Evolutionary conservation across 177 flowering plant species (phyloP).

Genomic region (Tripterygium wilfordii): DNA sequence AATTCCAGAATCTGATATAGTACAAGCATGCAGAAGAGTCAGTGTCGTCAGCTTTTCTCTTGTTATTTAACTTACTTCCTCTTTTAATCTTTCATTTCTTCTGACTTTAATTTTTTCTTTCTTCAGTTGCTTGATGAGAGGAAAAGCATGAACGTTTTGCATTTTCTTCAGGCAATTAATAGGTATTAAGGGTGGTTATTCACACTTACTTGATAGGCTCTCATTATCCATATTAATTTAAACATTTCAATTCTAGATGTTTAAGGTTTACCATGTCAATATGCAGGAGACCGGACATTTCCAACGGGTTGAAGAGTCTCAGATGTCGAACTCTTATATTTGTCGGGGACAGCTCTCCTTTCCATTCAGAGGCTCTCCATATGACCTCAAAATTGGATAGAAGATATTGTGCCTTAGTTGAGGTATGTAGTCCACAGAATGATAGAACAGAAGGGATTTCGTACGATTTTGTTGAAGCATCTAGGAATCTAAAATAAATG

Average conservation of each 20-base stretch:
- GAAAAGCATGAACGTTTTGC: conserved; percentile 64
- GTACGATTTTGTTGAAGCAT: no score
- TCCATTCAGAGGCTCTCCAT: conserved; percentile 80
- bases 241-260: not conserved
- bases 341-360: conserved; percentile 93
- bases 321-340: conserved; percentile 85
- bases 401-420: conserved; percentile 87
- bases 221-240: no score
- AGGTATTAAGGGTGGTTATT: conserved; percentile 35
- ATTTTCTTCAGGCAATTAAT: conserved; percentile 77
- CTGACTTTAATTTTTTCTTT: conserved; percentile 2
- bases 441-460: no score
- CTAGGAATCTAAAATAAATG: not conserved
- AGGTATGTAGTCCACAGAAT: conserved; percentile 42
- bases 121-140: conserved; percentile 84
- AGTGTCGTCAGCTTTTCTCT: conserved; percentile 25
- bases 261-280: not conserved
- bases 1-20: conserved; percentile 85
- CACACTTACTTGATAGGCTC: not conserved
- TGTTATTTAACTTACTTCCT: not conserved
- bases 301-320: conserved; percentile 69
- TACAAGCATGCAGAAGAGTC: conserved; percentile 90
- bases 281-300: conserved; percentile 80
- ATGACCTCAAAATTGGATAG: conserved; percentile 83
- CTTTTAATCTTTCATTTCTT: not conserved